Evolutionary conservation across 768 basidiomycete genomes (phyloP), one percentile per base, ranked within the genome.

Genomic region (Tricholoma sp.): DNA sequence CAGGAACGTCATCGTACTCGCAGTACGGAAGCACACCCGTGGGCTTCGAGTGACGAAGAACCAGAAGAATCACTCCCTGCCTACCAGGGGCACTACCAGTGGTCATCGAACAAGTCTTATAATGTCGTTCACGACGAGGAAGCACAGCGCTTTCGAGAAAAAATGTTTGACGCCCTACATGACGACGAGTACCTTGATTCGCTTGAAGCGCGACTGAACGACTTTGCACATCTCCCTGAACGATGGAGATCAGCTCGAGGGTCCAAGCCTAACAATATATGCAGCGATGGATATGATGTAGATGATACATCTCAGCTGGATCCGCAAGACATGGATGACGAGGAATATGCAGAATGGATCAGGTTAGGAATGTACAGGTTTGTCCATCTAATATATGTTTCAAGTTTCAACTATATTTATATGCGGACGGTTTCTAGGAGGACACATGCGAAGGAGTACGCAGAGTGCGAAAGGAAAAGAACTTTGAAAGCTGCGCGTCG

Each of bases 311-410:
- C 72, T 69, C 83, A 67, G 63, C 72, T 69, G 67, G 77, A 71
- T 63, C 81, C 73, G 39, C 69, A 65, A 32, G 50, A 67, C 50
- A 88, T 95, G 88, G 85, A 87, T 58, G 92, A 94, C 7, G 88
- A 94, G 62, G 86, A 91, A 58, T 96, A 96, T 62, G 83, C 88
- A 1, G 90, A 92, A 63, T 95, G 90, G 89, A 74, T 96, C 52
- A 76, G 94, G 60, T 71, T 79, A 22, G 91, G 91, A 49, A 95
- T 97, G 89, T 94, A 90, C 76, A 81, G 83, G 83, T 86, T 59
- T 39, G 83, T 71, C 11, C 47, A 43, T 54, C 24, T 59, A 24
- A n/a, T 12, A 37, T 37, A 34, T 47, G 18, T n/a, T 41, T 18
- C 14, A 14, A 49, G n/a, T 3, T 6, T 21, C 19, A 32, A 51